A percentile compares a stretch with the other conserved stretches of the same genome.
Conservation (phyloP, 371 early-diverging fungal genomes). For the Circinella umbellata region DNA sequence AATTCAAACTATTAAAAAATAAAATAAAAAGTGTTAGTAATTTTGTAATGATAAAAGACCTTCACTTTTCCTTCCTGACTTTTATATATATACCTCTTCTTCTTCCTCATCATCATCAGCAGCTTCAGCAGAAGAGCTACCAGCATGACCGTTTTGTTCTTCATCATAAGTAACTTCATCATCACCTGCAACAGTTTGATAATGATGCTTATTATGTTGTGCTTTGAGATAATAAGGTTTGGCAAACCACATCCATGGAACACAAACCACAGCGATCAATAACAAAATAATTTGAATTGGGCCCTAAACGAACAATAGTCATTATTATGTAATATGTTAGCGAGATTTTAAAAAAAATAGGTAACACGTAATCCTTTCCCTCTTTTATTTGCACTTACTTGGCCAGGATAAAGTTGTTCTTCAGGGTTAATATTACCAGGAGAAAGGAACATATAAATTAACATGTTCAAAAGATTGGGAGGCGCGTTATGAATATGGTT, state of each 20-base stretch:
- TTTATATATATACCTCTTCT: slow-evolving; percentile 17
- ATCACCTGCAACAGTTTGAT: slow-evolving; percentile 58
- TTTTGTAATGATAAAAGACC: no score
- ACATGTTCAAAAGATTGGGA: slow-evolving; percentile 96
- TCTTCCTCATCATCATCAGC: slow-evolving; percentile 62
- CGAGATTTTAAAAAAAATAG: background rate
- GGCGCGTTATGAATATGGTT: slow-evolving; percentile 74
- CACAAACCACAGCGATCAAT: slow-evolving; percentile 85
- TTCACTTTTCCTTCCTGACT: background rate
- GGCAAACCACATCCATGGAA: slow-evolving; percentile 99
- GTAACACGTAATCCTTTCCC: background rate
- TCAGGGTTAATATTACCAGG: slow-evolving; percentile 87
- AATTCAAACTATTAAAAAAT: slow-evolving; percentile 79
- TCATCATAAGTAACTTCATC: slow-evolving; percentile 39
- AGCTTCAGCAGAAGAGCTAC: slow-evolving; percentile 19
- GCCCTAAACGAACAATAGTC: slow-evolving; percentile 46
- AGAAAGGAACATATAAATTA: slow-evolving; percentile 99
- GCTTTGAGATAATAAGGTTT: slow-evolving; percentile 90
- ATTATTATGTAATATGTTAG: background rate
- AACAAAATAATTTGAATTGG: slow-evolving; percentile 88
- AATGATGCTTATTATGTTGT: slow-evolving; percentile 84
- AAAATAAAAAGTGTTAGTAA: background rate
- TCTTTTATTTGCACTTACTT: slow-evolving; percentile 52
- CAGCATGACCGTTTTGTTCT: slow-evolving; percentile 16
- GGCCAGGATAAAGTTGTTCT: slow-evolving; percentile 86